Base-by-base conservation (phyloP, 768 basidiomycete genomes). In the Termitomyces sp. region DNA sequence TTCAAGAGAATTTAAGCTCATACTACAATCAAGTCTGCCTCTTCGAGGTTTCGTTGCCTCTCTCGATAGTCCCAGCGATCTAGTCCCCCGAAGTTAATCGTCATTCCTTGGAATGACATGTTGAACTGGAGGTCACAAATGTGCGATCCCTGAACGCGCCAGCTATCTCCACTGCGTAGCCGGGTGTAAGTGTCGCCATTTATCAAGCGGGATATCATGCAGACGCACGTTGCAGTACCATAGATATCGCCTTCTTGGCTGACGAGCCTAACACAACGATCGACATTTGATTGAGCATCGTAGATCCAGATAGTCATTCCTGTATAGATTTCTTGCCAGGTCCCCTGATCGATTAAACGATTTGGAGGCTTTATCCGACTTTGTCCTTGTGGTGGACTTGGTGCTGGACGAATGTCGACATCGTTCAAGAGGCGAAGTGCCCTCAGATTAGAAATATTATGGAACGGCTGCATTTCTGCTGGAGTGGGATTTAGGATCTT, bases 221-320 rank as follows among this genome's bases (percentile, higher is more conserved):
- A 49, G 20, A 79, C 86, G 69, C 66, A 90, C 89, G 88, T 88
- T 53, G 88, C 90, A 31, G 88, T 87, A 29, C 89, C 88, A 63
- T 90, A 90, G 60, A 84, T 69, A 60, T 84, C 81, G n/a, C 81
- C 79, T 54, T 73, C 65, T 61, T 79, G 81, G 64, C 78, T 82
- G 10, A 92, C 81, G n/a, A 88, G 73, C 47, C 88, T 78, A 53
- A 79, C 85, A 59, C 83, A 88, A 59, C 80, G 80, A 68, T 92
- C 89, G 14, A 52, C 55, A 64, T 88, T 88, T 10, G 88, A 90
- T 61, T 70, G 72, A 7, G 74, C 63, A 64, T 92, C 90, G 65
- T 90, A 92, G 52, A 92, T 78, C 90, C 90, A 92, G 24, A 92
- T 62, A 32, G 76, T 79, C 63, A 81, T 79, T 12, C 90, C 90